Evolutionary conservation across 257 asterid species (phyloP).

Genomic region (Ilex aquifolium): DNA sequence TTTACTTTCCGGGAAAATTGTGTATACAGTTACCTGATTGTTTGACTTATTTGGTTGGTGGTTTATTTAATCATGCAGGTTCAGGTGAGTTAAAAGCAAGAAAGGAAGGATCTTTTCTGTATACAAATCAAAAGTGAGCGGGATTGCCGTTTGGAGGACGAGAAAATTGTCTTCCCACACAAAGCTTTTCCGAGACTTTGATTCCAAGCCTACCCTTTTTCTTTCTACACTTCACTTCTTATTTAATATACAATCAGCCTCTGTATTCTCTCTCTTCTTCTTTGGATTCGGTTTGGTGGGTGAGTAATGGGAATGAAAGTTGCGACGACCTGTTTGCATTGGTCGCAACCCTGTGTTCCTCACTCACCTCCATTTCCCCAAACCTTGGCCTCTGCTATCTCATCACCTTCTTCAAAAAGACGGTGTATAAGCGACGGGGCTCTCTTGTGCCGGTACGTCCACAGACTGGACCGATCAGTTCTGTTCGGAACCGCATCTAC

Average conservation of each 20-base stretch:
- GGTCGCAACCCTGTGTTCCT: slow-evolving; percentile 62
- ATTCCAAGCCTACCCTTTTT: slow-evolving; percentile 2
- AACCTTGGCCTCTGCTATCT: slow-evolving; percentile 51
- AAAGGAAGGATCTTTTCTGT: slow-evolving; percentile 14
- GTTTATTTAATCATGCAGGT: slow-evolving; percentile 37
- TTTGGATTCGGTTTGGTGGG: too few species aligned
- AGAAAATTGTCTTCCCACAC: too few species aligned
- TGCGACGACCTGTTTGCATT: too few species aligned
- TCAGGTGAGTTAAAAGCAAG: slow-evolving; percentile 26
- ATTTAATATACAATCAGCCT: too few species aligned
- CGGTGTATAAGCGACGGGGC: slow-evolving; percentile 44
- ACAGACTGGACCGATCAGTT: slow-evolving; percentile 23
- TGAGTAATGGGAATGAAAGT: too few species aligned
- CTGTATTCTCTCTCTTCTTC: too few species aligned
- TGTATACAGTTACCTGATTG: too few species aligned
- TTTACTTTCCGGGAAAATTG: slow-evolving; percentile 9
- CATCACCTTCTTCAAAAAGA: slow-evolving; percentile 50
- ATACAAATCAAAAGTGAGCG: slow-evolving; percentile 16
- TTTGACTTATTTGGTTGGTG: slow-evolving; percentile 11
- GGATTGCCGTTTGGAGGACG: too few species aligned
- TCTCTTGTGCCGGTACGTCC: slow-evolving; percentile 33
- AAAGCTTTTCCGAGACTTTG: background rate
- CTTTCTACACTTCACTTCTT: background rate
- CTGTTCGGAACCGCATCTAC: slow-evolving; percentile 28
- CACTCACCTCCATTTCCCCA: slow-evolving; percentile 78